These are phyloP conservation scores for Umbilicus rupestris DNA, from an alignment of 164 flowering plant species.

Conservation along the genomic window DNA sequence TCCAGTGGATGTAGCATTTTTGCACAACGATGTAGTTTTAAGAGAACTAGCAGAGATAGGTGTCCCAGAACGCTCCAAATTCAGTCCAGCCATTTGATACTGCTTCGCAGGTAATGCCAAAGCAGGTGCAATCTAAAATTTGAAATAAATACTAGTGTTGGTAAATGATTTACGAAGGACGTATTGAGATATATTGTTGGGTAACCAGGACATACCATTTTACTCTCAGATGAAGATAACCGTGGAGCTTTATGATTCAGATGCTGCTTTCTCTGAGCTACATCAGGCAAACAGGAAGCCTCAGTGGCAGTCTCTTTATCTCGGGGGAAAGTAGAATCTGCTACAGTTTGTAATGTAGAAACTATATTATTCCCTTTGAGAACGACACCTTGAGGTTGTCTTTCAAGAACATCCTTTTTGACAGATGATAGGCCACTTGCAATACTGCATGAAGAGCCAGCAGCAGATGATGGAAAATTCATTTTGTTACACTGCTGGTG, in stretches of 20 bases:
- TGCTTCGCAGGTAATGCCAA: constrained; percentile 20
- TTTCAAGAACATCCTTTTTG: constrained; percentile 16
- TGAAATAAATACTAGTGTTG: not conserved
- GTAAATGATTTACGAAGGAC: not conserved
- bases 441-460: constrained; percentile 18
- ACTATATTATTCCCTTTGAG: constrained; percentile 13
- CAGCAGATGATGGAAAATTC: constrained; percentile 19
- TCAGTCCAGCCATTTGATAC: constrained; percentile 13
- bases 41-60: constrained; percentile 11
- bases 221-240: constrained; percentile 16
- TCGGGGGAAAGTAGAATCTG: constrained; percentile 10
- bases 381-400: constrained; percentile 11
- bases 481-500: constrained; percentile 28
- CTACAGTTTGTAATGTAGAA: constrained; percentile 4
- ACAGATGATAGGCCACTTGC: constrained; percentile 16
- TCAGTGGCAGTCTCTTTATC: constrained; percentile 19
- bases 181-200: not conserved
- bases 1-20: constrained; percentile 13
- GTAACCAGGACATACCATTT: constrained; percentile 21
- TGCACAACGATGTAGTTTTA: constrained; percentile 8
- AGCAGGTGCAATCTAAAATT: constrained; percentile 20
- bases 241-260: constrained; percentile 21
- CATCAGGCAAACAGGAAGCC: constrained; percentile 11
- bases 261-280: constrained; percentile 22
- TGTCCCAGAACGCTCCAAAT: constrained; percentile 14